Percentiles rank a stretch among this genome's conserved stretches.
Evolutionary conservation across 2,329 filamentous ascomycete species (phyloP).

Genomic region (Helotiales sp.): DNA sequence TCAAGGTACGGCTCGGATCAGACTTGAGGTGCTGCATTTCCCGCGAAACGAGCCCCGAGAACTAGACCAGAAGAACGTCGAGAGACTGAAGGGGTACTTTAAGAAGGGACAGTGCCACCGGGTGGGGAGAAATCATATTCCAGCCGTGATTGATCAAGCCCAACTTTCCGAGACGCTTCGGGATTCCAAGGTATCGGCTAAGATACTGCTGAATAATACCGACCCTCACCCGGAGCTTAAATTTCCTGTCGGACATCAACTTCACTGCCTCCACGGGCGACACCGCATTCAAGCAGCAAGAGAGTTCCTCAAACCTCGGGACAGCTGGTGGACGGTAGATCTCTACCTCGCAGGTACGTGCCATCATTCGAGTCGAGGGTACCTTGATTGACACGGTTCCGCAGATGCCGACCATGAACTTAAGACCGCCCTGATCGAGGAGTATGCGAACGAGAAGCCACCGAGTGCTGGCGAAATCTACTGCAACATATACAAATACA

Average conservation of each 20-base stretch:
- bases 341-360: conserved; percentile 20
- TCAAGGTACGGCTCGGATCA: too few relatives aligned
- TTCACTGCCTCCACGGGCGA: conserved; percentile 19
- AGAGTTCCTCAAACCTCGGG: conserved; percentile 15
- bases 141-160: too few relatives aligned
- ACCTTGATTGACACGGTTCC: not conserved
- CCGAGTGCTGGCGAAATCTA: conserved; percentile 13
- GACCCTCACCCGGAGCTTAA: conserved; percentile 6
- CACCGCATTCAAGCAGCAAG: conserved; percentile 17
- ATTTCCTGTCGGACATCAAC: conserved; percentile 12
- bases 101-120: too few relatives aligned
- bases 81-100: too few relatives aligned
- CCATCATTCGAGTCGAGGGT: not conserved
- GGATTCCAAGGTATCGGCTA: too few relatives aligned
- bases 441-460: not conserved
- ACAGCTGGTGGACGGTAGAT: conserved; percentile 21
- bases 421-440: conserved; percentile 1
- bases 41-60: too few relatives aligned
- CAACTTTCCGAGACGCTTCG: too few relatives aligned
- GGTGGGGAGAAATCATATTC: too few relatives aligned
- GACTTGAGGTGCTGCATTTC: too few relatives aligned
- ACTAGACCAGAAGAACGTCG: too few relatives aligned
- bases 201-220: conserved; percentile 6
- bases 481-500: not conserved
- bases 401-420: not conserved